Evolutionary conservation across 2,329 filamentous ascomycete genomes (phyloP), one percentile per base, ranked within the genome.

Genomic region (Parastagonospora nodorum): DNA sequence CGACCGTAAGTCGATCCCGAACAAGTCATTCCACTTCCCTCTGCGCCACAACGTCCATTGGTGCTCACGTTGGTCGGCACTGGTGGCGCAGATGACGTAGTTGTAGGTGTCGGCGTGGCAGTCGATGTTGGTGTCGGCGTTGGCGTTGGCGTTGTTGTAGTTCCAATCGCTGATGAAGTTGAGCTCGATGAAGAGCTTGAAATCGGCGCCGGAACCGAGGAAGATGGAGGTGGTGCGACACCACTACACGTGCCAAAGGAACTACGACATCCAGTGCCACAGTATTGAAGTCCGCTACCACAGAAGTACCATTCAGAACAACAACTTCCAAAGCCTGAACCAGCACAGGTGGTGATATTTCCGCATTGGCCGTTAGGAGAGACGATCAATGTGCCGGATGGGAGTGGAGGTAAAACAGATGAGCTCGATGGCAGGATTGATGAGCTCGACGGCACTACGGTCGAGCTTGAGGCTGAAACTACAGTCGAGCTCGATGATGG

Each of bases 301-400:
- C 64, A 69, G 41, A 46, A 69, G 31, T 64, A 69, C 32, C 42
- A 69, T 38, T 66, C 51, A 11, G 63, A 67, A 45, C 64, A 67
- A 52, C 66, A 67, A 15, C 40, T 49, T 16, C 66, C 64, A 16
- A 66, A 67, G 5, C 30, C 27, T 2, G 60, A 67, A 4, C 64
- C 64, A 4, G 43, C 60, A 46, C 66, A 69, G 2, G 66, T 69
- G n/a, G 66, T 69, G 6, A 48, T 44, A 36, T 68, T 69, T 35
- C 66, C 64, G 46, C 66, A 69, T 39, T 62, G 60, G 10, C 66
- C 64, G 46, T 67, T 69, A 2, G 53, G 43, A 5, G 63, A 66
- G 11, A 63, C 42, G 36, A 67, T 56, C 5, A 68, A 42, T 2
- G 50, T 59, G 31, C 64, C 64, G 0, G 66, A 61, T 3, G 66